Conservation (phyloP, 1,284 basidiomycete species). For the Wallemia ichthyophaga region DNA sequence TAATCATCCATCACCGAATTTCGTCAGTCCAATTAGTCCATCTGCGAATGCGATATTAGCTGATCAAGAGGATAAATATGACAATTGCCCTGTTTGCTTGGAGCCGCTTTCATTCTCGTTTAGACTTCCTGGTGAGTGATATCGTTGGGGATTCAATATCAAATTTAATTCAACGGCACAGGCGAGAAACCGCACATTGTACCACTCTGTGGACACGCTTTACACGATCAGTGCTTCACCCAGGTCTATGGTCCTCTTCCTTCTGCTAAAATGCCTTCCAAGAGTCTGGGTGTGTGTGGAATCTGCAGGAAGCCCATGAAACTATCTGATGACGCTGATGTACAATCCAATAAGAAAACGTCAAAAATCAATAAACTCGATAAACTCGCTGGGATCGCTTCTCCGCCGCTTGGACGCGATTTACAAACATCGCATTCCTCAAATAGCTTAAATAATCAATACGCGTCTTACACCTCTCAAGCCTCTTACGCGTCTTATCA, state of each 20-base stretch:
- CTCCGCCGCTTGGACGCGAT: background rate
- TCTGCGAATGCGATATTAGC: constrained; percentile 15
- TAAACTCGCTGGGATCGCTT: background rate
- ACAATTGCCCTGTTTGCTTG: constrained; percentile 66
- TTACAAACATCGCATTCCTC: background rate
- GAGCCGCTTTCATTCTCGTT: constrained; percentile 59
- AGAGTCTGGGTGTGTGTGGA: constrained; percentile 74
- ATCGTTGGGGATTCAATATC: constrained; percentile 1
- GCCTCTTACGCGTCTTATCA: no score
- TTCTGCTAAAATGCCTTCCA: constrained; percentile 27
- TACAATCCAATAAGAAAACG: background rate
- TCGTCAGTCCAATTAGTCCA: background rate
- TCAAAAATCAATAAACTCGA: background rate
- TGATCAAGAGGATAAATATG: constrained; percentile 35
- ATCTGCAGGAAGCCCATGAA: constrained; percentile 88
- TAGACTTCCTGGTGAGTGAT: background rate
- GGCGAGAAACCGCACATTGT: constrained; percentile 92
- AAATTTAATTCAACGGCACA: no score
- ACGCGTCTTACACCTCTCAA: no score
- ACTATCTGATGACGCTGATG: constrained; percentile 29
- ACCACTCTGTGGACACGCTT: constrained; percentile 82
- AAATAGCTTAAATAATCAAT: no score
- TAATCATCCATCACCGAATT: background rate
- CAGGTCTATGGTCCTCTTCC: constrained; percentile 76
- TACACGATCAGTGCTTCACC: constrained; percentile 85